Conservation (phyloP, 768 basidiomycete genomes). For the Lactarius trivialis region DNA sequence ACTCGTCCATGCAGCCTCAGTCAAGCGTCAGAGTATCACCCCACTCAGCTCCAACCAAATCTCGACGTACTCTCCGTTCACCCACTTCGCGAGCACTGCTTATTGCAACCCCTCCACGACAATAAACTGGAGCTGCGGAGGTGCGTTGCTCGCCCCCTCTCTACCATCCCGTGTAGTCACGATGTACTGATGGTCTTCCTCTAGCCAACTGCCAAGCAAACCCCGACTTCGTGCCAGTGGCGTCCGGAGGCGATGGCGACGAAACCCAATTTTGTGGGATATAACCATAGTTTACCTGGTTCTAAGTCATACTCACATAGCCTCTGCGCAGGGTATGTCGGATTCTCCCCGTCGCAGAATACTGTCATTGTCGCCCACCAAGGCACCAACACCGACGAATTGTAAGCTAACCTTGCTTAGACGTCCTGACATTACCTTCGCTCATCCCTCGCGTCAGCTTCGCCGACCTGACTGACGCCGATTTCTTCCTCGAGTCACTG, state of each 20-base stretch:
- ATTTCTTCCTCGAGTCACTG: conserved; percentile 33
- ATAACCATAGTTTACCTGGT: neutral
- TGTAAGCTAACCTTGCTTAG: no score
- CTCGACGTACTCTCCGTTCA: conserved; percentile 28
- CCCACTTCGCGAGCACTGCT: conserved; percentile 30
- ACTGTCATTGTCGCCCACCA: no score
- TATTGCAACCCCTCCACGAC: conserved; percentile 30
- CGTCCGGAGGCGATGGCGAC: conserved; percentile 42
- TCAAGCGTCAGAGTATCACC: conserved; percentile 22
- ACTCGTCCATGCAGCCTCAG: neutral
- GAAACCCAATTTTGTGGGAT: conserved; percentile 38
- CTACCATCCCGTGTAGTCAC: no score
- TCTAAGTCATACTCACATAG: neutral
- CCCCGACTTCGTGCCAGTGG: conserved; percentile 41
- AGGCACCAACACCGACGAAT: no score
- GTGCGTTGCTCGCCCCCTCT: conserved; percentile 14
- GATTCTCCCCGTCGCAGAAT: no score
- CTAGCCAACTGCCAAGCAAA: conserved; percentile 44
- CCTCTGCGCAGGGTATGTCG: conserved; percentile 39
- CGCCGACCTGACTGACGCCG: conserved; percentile 37
- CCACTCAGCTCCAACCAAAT: conserved; percentile 27
- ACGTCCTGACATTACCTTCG: no score
- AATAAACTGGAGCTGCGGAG: conserved; percentile 29
- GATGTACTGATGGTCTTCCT: neutral
- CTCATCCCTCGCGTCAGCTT: conserved; percentile 25